These are phyloP conservation scores for Pythium aquatile DNA, from an alignment of 352 stramenopile species.

Conservation along the genomic window DNA sequence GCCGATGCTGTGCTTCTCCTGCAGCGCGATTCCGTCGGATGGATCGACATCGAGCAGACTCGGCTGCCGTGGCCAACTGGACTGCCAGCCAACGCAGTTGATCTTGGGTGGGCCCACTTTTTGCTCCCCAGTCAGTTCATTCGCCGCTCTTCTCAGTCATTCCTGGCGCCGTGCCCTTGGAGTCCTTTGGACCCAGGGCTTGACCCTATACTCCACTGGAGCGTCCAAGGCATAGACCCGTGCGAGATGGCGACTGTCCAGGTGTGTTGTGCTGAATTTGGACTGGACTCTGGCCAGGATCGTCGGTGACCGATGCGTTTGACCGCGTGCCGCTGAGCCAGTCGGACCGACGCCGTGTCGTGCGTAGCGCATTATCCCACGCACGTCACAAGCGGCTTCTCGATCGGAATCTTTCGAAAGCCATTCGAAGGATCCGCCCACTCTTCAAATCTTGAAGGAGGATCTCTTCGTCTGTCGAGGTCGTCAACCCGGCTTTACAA, in stretches of 20 bases:
- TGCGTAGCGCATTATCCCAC: background rate
- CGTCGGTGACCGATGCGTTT: background rate
- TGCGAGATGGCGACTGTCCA: background rate
- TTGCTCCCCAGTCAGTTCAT: too few relatives aligned
- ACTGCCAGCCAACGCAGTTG: too few relatives aligned
- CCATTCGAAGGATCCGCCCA: background rate
- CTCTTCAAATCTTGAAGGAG: background rate
- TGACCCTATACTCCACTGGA: too few relatives aligned
- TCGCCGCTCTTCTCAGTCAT: too few relatives aligned
- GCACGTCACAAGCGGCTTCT: conserved; percentile 1
- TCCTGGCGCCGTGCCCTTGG: too few relatives aligned
- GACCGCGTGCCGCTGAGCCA: background rate
- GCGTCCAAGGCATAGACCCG: too few relatives aligned
- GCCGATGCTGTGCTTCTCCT: background rate
- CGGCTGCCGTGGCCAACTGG: too few relatives aligned
- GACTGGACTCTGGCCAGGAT: background rate
- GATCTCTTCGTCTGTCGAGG: background rate
- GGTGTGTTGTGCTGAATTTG: background rate
- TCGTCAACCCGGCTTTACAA: background rate
- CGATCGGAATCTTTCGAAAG: conserved; percentile 2
- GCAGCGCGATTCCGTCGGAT: too few relatives aligned
- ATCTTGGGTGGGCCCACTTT: too few relatives aligned
- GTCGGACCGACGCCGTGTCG: background rate
- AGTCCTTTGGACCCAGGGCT: too few relatives aligned
- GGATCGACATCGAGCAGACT: too few relatives aligned